Evolutionary conservation across 805 yeast species (phyloP).

Genomic region (Monosporozyma solicola): DNA sequence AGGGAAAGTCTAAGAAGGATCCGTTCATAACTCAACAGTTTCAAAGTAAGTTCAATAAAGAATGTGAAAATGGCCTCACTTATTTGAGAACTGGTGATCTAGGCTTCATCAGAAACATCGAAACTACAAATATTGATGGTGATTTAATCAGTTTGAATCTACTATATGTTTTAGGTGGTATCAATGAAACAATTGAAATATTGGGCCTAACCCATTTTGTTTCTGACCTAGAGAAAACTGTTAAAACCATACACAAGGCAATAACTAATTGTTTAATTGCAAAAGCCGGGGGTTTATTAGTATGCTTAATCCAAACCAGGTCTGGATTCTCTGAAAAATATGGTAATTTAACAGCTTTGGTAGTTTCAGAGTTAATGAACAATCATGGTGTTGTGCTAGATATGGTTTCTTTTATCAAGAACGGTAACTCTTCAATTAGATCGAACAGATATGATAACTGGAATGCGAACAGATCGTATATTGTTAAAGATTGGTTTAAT

Average conservation of each 20-base stretch:
- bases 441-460: slow-evolving; percentile 37
- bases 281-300: slow-evolving; percentile 71
- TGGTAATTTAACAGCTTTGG: slow-evolving; percentile 73
- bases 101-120: slow-evolving; percentile 79
- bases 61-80: slow-evolving; percentile 51
- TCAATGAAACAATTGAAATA: slow-evolving; percentile 82
- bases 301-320: slow-evolving; percentile 62
- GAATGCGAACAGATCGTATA: slow-evolving; percentile 69
- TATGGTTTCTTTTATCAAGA: slow-evolving; percentile 66
- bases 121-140: slow-evolving; percentile 34
- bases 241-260: slow-evolving; percentile 43
- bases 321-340: slow-evolving; percentile 36
- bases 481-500: slow-evolving; percentile 48
- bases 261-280: slow-evolving; percentile 52
- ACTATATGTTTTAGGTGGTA: slow-evolving; percentile 73
- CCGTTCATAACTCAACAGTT: slow-evolving; percentile 47
- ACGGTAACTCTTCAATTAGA: slow-evolving; percentile 21
- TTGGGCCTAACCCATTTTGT: slow-evolving; percentile 91
- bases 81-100: slow-evolving; percentile 89
- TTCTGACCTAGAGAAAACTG: slow-evolving; percentile 64
- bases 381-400: slow-evolving; percentile 79
- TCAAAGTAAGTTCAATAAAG: slow-evolving; percentile 48
- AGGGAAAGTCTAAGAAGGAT: slow-evolving; percentile 39
- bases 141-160: slow-evolving; percentile 51
- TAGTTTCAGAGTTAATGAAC: slow-evolving; percentile 68